Evolutionary conservation across 139 green algal genomes (phyloP).

Genomic region (Asterochloris sp.): DNA sequence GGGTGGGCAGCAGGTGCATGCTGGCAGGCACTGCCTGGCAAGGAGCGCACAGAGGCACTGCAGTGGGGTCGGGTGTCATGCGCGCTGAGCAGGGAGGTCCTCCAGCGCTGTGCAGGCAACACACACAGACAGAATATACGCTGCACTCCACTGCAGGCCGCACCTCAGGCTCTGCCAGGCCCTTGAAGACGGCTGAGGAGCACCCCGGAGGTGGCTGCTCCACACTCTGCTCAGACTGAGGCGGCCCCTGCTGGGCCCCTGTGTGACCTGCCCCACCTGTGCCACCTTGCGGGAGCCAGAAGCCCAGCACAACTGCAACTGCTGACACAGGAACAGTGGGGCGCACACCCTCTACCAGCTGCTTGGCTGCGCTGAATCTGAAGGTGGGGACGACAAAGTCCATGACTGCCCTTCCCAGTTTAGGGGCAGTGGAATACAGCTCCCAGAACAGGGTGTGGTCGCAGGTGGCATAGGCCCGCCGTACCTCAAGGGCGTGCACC

Average conservation of each 20-base stretch:
- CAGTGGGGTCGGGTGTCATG: no score
- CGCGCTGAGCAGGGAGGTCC: neutral
- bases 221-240: conserved; percentile 40
- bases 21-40: no score
- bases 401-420: conserved; percentile 68
- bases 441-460: conserved; percentile 63
- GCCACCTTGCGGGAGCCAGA: neutral
- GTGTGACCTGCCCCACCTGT: conserved; percentile 8
- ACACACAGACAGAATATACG: neutral
- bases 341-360: conserved; percentile 52
- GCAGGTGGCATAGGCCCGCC: conserved; percentile 55
- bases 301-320: neutral
- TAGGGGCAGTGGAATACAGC: conserved; percentile 63
- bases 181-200: conserved; percentile 8
- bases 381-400: conserved; percentile 54
- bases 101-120: neutral
- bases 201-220: no score
- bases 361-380: conserved; percentile 51
- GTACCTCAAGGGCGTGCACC: conserved; percentile 26
- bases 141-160: conserved; percentile 8
- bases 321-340: conserved; percentile 54
- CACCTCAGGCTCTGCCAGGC: conserved; percentile 7
- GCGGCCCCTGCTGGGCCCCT: conserved; percentile 17
- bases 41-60: no score
- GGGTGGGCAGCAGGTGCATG: no score